A percentile compares a stretch with the other conserved stretches of the same genome.
phyloP scores from a whole-genome alignment of 345 rosid species.

The Bruguiera gymnorhiza region DNA sequence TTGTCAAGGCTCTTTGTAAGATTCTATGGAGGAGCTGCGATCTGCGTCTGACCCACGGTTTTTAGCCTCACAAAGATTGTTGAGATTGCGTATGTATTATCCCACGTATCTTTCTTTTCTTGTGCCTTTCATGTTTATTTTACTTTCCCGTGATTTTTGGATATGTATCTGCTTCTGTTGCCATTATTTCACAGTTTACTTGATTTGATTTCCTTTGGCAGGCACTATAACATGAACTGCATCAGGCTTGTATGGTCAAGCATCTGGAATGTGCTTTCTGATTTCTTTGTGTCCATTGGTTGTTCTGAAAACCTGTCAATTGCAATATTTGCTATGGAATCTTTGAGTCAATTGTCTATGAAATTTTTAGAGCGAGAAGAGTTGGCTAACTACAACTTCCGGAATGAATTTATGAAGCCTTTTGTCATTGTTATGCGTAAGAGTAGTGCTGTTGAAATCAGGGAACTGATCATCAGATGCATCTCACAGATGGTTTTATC shows the following conservation, averaged over 20 bases:
- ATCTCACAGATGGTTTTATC: constrained; percentile 96
- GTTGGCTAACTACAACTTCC: constrained; percentile 94
- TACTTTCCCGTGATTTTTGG: neutral
- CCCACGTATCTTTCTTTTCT: constrained; percentile 13
- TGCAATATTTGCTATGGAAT: constrained; percentile 98
- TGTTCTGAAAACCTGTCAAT: constrained; percentile 94
- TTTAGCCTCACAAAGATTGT: constrained; percentile 98
- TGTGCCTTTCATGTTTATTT: neutral
- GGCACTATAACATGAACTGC: constrained; percentile 99
- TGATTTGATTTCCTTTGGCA: constrained; percentile 31
- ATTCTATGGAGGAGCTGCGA: constrained; percentile 94
- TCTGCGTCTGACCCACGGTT: constrained; percentile 96
- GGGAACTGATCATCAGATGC: constrained; percentile 96
- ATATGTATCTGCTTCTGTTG: constrained; percentile 22
- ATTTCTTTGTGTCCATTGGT: constrained; percentile 92
- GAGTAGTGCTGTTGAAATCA: constrained; percentile 95
- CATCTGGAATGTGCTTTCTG: constrained; percentile 93
- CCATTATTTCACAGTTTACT: constrained; percentile 3
- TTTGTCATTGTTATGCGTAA: constrained; percentile 98
- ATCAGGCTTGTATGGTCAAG: constrained; percentile 98
- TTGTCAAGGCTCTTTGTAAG: constrained; percentile 96
- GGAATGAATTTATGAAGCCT: constrained; percentile 98
- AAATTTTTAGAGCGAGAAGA: constrained; percentile 92
- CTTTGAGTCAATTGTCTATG: constrained; percentile 92
- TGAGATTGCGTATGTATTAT: constrained; percentile 84